These are phyloP conservation scores for Xylaria sp. DNA, from an alignment of 2,329 filamentous ascomycete genomes.

Conservation along the genomic window DNA sequence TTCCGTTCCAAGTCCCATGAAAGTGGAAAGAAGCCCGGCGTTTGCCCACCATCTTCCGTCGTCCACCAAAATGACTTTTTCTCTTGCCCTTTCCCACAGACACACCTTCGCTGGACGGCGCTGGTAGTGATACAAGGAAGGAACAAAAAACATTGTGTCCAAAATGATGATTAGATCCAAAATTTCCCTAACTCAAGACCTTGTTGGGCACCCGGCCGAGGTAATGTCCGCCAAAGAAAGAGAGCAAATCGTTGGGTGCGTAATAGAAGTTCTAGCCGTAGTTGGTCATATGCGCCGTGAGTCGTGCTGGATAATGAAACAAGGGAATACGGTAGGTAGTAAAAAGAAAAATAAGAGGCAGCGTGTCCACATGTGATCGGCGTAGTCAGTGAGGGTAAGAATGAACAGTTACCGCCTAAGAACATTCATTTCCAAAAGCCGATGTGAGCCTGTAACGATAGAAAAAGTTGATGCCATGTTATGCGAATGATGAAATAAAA, in stretches of 20 bases:
- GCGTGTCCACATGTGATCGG: conserved; percentile 16
- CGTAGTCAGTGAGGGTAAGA: conserved; percentile 13
- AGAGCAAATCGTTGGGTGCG: conserved; percentile 39
- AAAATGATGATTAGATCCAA: conserved; percentile 38
- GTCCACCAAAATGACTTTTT: conserved; percentile 28
- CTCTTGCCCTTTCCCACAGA: conserved; percentile 29
- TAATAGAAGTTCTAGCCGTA: conserved; percentile 45
- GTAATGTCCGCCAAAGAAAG: conserved; percentile 33
- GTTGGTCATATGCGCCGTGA: conserved; percentile 49
- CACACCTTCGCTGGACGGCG: conserved; percentile 33
- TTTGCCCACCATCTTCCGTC: conserved; percentile 22
- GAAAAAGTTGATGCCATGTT: conserved; percentile 24
- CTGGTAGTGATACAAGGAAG: conserved; percentile 37
- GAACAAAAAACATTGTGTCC: conserved; percentile 29
- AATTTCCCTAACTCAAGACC: conserved; percentile 30
- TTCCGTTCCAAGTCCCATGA: conserved; percentile 7
- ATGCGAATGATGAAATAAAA: conserved; percentile 28
- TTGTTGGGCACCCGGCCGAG: conserved; percentile 28
- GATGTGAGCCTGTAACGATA: conserved; percentile 6
- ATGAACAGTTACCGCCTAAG: conserved; percentile 5
- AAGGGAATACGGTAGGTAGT: conserved; percentile 37
- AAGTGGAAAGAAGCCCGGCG: background rate
- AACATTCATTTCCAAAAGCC: conserved; percentile 14
- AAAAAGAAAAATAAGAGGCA: conserved; percentile 33
- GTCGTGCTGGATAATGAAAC: conserved; percentile 44